Evolutionary conservation across 495 filamentous ascomycete genomes (phyloP).

Genomic region (Aspergillus carlsbadensis): DNA sequence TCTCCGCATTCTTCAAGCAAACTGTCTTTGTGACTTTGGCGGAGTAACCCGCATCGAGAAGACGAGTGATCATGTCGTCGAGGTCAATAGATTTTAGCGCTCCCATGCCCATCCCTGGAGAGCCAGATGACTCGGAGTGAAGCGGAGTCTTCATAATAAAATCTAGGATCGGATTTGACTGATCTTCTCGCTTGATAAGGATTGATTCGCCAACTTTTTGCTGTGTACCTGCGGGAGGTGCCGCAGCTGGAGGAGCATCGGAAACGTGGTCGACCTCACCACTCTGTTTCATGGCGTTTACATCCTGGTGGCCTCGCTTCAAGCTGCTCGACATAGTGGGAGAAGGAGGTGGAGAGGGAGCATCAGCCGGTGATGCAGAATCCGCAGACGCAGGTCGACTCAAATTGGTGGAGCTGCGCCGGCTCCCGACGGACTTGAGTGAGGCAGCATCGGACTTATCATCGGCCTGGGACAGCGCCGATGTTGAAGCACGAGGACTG

Average conservation of each 20-base stretch:
- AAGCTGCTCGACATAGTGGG: conserved; percentile 80
- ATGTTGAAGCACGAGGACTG: conserved; percentile 75
- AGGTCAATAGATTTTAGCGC: conserved; percentile 89
- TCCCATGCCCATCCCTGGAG: conserved; percentile 53
- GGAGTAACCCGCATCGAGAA: conserved; percentile 92
- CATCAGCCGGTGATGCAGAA: conserved; percentile 40
- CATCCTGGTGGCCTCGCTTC: conserved; percentile 72
- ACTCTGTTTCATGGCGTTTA: conserved; percentile 75
- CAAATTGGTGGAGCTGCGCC: conserved; percentile 39
- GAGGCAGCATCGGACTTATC: conserved; percentile 78
- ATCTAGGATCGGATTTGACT: conserved; percentile 60
- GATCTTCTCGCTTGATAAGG: conserved; percentile 75
- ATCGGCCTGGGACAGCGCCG: conserved; percentile 60
- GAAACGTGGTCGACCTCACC: conserved; percentile 95
- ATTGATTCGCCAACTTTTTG: conserved; percentile 57
- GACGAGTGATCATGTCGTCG: conserved; percentile 94
- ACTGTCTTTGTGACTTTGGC: conserved; percentile 97
- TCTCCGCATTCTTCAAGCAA: conserved; percentile 96
- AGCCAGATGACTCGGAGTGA: conserved; percentile 33
- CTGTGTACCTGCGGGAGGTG: conserved; percentile 44
- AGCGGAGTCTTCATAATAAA: conserved; percentile 44
- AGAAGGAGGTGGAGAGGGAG: conserved; percentile 80
- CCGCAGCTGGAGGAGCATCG: conserved; percentile 72
- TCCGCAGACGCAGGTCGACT: conserved; percentile 38
- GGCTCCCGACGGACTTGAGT: conserved; percentile 64